phyloP scores from a whole-genome alignment of 306 rosid species.

The Lablab purpureus region DNA sequence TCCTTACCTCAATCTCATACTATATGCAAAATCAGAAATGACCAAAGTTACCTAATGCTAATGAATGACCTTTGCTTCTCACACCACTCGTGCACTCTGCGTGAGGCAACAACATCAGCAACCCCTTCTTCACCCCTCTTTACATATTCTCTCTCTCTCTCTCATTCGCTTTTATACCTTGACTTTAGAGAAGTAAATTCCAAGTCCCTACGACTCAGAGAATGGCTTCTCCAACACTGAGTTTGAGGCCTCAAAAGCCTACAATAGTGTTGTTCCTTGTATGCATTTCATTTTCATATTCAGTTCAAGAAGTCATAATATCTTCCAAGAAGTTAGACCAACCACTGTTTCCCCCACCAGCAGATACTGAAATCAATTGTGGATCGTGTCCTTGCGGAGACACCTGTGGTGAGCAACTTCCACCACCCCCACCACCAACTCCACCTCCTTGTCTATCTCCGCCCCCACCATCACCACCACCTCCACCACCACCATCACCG shows the following conservation, averaged over 20 bases:
- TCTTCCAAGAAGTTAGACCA: conserved; percentile 51
- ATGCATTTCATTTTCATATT: conserved; percentile 44
- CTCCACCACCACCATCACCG: not conserved
- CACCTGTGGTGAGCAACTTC: conserved; percentile 62
- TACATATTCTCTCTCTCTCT: conserved; percentile 12
- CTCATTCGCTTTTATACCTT: conserved; percentile 32
- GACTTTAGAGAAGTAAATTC: conserved; percentile 15
- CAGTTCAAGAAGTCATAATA: conserved; percentile 37
- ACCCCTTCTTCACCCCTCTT: conserved; percentile 8
- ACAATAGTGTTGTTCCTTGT: conserved; percentile 39
- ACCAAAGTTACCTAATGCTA: conserved; percentile 51
- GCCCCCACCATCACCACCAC: not conserved
- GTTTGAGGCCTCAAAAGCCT: conserved; percentile 43
- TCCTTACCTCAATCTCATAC: conserved; percentile 34
- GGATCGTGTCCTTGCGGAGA: conserved; percentile 81
- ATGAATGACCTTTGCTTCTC: conserved; percentile 38
- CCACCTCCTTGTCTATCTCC: conserved; percentile 40
- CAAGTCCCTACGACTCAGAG: conserved; percentile 30
- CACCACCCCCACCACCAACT: conserved; percentile 43
- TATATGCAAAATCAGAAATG: conserved; percentile 37
- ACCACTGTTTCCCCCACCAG: conserved; percentile 36
- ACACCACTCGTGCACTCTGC: conserved; percentile 35
- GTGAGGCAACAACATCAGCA: conserved; percentile 45
- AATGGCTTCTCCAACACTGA: conserved; percentile 51
- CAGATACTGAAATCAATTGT: conserved; percentile 67